Evolutionary conservation across 2,329 filamentous ascomycete species (phyloP).

Genomic region (Diaporthe ilicicola): DNA sequence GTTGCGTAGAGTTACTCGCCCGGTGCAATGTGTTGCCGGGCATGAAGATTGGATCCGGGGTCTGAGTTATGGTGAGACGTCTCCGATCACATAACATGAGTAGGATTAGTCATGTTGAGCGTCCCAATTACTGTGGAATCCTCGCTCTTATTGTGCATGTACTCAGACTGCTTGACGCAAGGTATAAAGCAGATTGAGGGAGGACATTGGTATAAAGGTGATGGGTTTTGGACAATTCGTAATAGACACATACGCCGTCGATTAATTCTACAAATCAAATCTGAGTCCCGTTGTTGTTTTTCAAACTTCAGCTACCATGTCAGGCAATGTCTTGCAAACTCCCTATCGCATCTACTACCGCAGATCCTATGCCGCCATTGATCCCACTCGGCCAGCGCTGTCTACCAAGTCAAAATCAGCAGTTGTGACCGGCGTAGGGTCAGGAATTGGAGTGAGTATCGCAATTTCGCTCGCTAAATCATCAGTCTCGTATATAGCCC

Average conservation of each 20-base stretch:
- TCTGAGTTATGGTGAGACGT: background rate
- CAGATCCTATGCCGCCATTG: slow-evolving; percentile 8
- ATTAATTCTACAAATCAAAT: background rate
- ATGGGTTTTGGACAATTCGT: too few relatives aligned
- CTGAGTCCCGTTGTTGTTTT: background rate
- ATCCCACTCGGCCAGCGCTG: slow-evolving; percentile 8
- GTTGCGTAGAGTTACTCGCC: background rate
- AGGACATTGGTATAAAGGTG: background rate
- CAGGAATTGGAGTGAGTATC: slow-evolving; percentile 4
- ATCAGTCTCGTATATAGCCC: background rate
- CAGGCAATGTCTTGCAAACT: background rate
- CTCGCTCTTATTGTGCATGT: background rate
- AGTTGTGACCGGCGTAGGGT: slow-evolving; percentile 11
- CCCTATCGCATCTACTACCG: slow-evolving; percentile 6
- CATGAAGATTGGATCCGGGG: background rate
- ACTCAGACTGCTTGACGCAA: background rate
- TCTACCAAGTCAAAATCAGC: slow-evolving; percentile 23
- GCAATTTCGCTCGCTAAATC: slow-evolving; percentile 12
- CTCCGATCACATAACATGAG: slow-evolving; percentile 6
- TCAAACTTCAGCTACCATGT: background rate
- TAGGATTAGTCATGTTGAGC: background rate
- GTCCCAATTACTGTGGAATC: background rate
- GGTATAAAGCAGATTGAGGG: background rate
- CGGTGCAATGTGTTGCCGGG: background rate
- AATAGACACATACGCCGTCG: too few relatives aligned